Evolutionary conservation across 129 eudicot genomes (phyloP).

Genomic region (Erigeron canadensis): DNA sequence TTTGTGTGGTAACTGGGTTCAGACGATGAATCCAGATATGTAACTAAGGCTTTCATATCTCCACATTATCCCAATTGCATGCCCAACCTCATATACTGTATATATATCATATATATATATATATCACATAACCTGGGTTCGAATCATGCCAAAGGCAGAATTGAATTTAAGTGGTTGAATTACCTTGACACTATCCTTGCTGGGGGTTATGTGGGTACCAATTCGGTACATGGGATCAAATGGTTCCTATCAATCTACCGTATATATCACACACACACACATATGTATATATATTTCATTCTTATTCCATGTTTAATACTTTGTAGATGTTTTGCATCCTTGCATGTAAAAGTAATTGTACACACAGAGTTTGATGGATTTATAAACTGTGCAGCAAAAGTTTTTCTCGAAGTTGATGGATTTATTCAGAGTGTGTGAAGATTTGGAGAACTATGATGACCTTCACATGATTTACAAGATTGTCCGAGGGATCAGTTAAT

Average conservation of each 20-base stretch:
- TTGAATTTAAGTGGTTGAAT: no score
- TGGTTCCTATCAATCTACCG: no score
- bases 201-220: no score
- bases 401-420: conserved; percentile 88
- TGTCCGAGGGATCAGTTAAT: conserved; percentile 81
- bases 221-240: no score
- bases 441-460: conserved; percentile 73
- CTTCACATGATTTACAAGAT: conserved; percentile 80
- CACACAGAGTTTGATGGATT: conserved; percentile 5
- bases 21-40: background rate
- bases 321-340: background rate
- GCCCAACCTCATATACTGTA: background rate
- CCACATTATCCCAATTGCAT: background rate
- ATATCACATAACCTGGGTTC: no score
- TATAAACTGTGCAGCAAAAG: conserved; percentile 56
- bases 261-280: no score
- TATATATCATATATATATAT: no score
- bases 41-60: no score
- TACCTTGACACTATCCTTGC: no score
- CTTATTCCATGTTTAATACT: background rate
- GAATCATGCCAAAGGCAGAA: no score
- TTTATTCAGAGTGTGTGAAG: conserved; percentile 74
- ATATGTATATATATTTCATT: no score
- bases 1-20: background rate
- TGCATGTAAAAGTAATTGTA: conserved; percentile 5